Percentiles rank a stretch among this genome's conserved stretches.
Evolutionary conservation across 2,329 filamentous ascomycete species (phyloP).

Genomic region (Aspergillus floridensis): DNA sequence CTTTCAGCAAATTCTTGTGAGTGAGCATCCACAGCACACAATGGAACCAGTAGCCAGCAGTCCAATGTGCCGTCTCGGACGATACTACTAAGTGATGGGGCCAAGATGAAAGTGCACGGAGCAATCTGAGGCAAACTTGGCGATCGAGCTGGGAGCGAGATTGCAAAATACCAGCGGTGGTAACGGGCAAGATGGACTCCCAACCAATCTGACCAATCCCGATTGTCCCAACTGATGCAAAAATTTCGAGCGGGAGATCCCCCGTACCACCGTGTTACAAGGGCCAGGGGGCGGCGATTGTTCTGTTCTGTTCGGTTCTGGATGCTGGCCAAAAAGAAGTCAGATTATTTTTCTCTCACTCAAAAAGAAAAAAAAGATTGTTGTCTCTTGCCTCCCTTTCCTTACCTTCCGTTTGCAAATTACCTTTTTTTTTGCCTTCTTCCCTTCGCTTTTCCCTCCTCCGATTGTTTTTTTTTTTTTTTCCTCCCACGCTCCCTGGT

Average conservation of each 20-base stretch:
- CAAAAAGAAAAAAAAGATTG: too few species aligned
- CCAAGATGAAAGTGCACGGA: not conserved
- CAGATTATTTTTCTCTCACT: too few species aligned
- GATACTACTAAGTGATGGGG: too few species aligned
- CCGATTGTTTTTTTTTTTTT: conserved; percentile 12
- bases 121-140: not conserved
- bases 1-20: not conserved
- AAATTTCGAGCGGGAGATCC: conserved; percentile 5
- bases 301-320: not conserved
- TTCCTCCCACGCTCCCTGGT: conserved; percentile 1
- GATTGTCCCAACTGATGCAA: not conserved
- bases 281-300: not conserved
- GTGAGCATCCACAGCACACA: not conserved
- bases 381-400: conserved; percentile 10
- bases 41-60: too few species aligned
- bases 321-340: not conserved
- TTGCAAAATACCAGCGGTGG: not conserved
- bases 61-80: too few species aligned
- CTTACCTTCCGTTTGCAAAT: not conserved
- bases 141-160: not conserved
- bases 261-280: not conserved
- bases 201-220: not conserved
- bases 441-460: conserved; percentile 10
- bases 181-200: not conserved
- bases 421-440: conserved; percentile 4